Base-by-base conservation (phyloP, 1,139 yeast species). In the Candida frijolesensis region DNA sequence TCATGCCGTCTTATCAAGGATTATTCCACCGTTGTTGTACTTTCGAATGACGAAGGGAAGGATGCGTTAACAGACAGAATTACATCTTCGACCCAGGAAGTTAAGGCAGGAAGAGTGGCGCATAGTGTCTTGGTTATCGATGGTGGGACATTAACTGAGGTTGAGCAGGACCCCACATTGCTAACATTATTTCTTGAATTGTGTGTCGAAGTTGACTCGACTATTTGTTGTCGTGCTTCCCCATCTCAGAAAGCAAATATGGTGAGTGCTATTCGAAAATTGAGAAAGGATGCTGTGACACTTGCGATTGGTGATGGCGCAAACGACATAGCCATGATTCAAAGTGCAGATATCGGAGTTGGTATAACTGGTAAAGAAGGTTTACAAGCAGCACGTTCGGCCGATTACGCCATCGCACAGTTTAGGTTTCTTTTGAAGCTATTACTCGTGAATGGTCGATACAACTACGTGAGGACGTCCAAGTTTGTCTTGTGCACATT, bases 251-350 rank as follows among this genome's bases (percentile, higher is more conserved):
- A 94, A 69, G 97, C 98, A 0, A 76, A 82, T 39, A 86, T 95
- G 89, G 98, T 94, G 1, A 71, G 82, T 35, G 80, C 86, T 22
- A 90, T 95, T 14, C 79, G 98, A 48, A 73, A 77, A 29, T 71
- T 87, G 54, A 80, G 86, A 57, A 83, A 78, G 48, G 71, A 74
- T 8, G 76, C 89, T 29, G 97, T 94, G 6, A 90, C 97, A 0
- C 76, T 95, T 54, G 99, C 99, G 0, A 89, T 95, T 63, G 99
- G 99, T n/a, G 99, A 94, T 71, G 99, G 99, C 59, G 99, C 99
- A 1, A 94, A 94, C 64, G 99, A 94, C 67, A 91, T 94, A 66
- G 98, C 99, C 2, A 94, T 94, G 99, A 94, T 94, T 56, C 98
- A 94, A 71, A 88, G 96, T 63, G 99, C 99, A 0, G 98, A 94